A percentile compares a stretch with the other conserved stretches of the same genome.
phyloP scores from a whole-genome alignment of 2,329 filamentous ascomycete species.

The Bipolaris sorokiniana region DNA sequence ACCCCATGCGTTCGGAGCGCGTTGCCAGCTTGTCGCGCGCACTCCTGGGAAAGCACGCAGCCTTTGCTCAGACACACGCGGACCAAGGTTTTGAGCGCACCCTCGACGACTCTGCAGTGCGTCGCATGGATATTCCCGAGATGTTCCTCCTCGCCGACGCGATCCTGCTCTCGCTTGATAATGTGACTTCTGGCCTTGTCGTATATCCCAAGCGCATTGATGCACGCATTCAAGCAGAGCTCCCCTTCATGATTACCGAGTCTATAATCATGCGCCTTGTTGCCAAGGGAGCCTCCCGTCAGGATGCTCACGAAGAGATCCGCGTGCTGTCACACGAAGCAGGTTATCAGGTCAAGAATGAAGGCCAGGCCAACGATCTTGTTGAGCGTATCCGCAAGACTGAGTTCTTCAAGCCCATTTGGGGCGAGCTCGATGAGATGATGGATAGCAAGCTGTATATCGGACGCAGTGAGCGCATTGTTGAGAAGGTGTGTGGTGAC shows the following conservation, averaged over 20 bases:
- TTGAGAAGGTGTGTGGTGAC: constrained; percentile 31
- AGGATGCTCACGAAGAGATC: constrained; percentile 87
- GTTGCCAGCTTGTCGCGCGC: constrained; percentile 65
- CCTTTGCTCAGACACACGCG: constrained; percentile 68
- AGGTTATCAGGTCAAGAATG: constrained; percentile 70
- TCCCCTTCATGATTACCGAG: constrained; percentile 84
- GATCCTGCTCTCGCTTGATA: constrained; percentile 72
- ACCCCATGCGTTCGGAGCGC: constrained; percentile 65
- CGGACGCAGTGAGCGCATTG: constrained; percentile 55
- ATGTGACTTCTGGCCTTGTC: constrained; percentile 74
- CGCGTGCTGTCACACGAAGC: constrained; percentile 80
- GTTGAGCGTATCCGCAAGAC: constrained; percentile 75
- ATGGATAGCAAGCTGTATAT: constrained; percentile 68
- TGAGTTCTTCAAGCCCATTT: constrained; percentile 75
- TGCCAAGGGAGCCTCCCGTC: constrained; percentile 71
- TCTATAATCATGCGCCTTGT: constrained; percentile 69
- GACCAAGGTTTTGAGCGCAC: constrained; percentile 80
- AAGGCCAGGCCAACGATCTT: constrained; percentile 80
- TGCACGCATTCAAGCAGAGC: constrained; percentile 70
- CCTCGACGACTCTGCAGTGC: constrained; percentile 77
- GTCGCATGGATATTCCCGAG: constrained; percentile 60
- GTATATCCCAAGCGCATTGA: constrained; percentile 77
- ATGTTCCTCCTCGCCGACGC: constrained; percentile 58
- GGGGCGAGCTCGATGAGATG: constrained; percentile 70
- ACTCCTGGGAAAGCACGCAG: constrained; percentile 61